phyloP scores from a whole-genome alignment of 495 filamentous ascomycete species.

The Talaromyces thailandensis region DNA sequence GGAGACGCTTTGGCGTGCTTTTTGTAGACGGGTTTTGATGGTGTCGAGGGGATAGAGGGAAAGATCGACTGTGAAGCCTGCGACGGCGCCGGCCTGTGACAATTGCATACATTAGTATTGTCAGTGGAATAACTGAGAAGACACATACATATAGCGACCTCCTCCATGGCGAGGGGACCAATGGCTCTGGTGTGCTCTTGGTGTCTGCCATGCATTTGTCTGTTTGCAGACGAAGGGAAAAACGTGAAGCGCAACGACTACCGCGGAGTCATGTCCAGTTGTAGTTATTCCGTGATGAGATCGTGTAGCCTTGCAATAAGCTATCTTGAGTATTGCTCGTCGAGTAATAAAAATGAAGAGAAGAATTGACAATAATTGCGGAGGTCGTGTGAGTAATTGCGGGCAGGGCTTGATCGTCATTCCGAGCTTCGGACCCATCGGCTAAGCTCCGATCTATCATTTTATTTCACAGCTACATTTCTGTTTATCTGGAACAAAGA shows the following conservation, averaged over 20 bases:
- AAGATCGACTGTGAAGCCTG: slow-evolving; percentile 83
- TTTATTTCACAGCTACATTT: neutral
- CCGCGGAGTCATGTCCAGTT: neutral
- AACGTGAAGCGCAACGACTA: neutral
- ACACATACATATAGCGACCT: slow-evolving; percentile 33
- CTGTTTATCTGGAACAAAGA: no score
- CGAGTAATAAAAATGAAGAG: neutral
- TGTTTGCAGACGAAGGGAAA: neutral
- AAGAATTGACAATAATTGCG: neutral
- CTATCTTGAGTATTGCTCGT: neutral
- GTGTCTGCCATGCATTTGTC: slow-evolving; percentile 3
- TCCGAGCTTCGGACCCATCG: neutral
- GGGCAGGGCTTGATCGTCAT: no score
- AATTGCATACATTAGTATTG: slow-evolving; percentile 8
- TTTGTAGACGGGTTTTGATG: slow-evolving; percentile 89
- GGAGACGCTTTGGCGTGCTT: slow-evolving; percentile 56
- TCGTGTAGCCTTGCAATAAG: neutral
- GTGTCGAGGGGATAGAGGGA: slow-evolving; percentile 89
- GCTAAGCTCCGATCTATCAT: neutral
- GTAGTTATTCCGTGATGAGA: neutral
- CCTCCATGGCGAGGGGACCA: slow-evolving; percentile 36
- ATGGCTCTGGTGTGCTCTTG: slow-evolving; percentile 15
- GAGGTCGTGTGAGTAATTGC: neutral
- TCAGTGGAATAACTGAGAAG: neutral
- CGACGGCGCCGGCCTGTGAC: slow-evolving; percentile 68